Percentiles rank a stretch among this genome's conserved stretches.
phyloP scores from a whole-genome alignment of 1,139 yeast species.

The Maudiozyma humilis region DNA sequence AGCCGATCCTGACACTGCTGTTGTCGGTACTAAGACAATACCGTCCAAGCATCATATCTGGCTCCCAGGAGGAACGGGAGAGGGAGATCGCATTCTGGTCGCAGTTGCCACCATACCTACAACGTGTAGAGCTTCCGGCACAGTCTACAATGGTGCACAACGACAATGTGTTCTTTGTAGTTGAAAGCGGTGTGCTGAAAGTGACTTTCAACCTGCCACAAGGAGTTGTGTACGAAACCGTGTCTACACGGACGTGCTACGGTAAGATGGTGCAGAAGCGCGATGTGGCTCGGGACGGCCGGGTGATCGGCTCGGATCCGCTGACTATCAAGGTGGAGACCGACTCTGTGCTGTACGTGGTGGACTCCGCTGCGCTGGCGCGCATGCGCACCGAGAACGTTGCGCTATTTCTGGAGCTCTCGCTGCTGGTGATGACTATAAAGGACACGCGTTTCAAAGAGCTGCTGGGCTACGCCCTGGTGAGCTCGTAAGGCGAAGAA shows the following conservation, averaged over 20 bases:
- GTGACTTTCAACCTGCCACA: constrained; percentile 48
- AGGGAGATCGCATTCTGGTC: constrained; percentile 27
- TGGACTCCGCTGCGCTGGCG: constrained; percentile 42
- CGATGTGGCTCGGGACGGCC: background rate
- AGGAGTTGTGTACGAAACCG: constrained; percentile 61
- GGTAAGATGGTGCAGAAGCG: constrained; percentile 40
- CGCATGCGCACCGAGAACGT: constrained; percentile 36
- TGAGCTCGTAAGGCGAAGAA: constrained; percentile 36
- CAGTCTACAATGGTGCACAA: constrained; percentile 18
- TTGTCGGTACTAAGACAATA: constrained; percentile 27
- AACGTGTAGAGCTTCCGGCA: constrained; percentile 13
- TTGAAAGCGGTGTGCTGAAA: constrained; percentile 73
- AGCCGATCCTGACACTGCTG: constrained; percentile 24
- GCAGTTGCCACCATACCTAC: constrained; percentile 24
- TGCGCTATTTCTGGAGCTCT: constrained; percentile 60
- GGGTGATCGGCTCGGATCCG: constrained; percentile 10
- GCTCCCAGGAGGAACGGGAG: constrained; percentile 15
- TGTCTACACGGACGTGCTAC: constrained; percentile 83
- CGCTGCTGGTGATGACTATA: constrained; percentile 55
- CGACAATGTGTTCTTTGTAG: constrained; percentile 46
- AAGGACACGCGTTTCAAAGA: constrained; percentile 68
- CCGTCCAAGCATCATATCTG: constrained; percentile 33
- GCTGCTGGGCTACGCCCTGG: constrained; percentile 58
- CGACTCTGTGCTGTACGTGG: constrained; percentile 67
- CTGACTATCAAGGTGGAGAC: constrained; percentile 36